Base-by-base conservation (phyloP, 805 yeast species). In the Scheffersomyces lignosus region DNA sequence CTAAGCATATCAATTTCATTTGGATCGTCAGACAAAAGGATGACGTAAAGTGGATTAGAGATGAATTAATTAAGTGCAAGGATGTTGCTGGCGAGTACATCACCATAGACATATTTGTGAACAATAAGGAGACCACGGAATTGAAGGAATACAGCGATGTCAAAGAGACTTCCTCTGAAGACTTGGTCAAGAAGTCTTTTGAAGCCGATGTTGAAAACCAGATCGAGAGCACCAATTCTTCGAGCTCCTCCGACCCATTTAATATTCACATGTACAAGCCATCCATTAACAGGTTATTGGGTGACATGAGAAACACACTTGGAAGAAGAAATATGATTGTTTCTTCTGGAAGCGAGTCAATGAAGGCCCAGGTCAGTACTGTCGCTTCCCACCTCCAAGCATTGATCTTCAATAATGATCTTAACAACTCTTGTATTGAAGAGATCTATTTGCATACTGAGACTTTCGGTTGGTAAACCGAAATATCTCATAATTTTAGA, bases 391-490 rank as follows among this genome's bases (percentile, higher is more conserved):
- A 52, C 1, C 37, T 72, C 9, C 82, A 77, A 45, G 40, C 52
- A 2, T 31, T 52, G 27, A 45, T 64, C 3, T 61, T 62, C 43
- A 58, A 42, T 17, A 44, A 49, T 15, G 57, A 55, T 27, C 54
- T 64, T 2, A 39, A 43, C 28, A 48, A 23, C 25, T 38, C 41
- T 26, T 42, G 48, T 1, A 53, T 71, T 10, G 69, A 66, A 30
- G 81, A 77, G 47, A 56, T 75, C 10, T 74, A 64, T 37, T 49
- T 77, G 20, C 80, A 76, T 42, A 71, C 80, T 0, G 82, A 77
- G 47, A 56, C 70, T 24, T 77, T 73, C 49, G 76, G 77, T 1
- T 76, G 69, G 69, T 64, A 47, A 41, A 12, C 15, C 16, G 18
- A 10, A 13, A 15, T 8, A 16, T 29, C 4, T 12, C 16, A 28